These are phyloP conservation scores for Xylaria sp. DNA, from an alignment of 495 filamentous ascomycete species.

Conservation along the genomic window DNA sequence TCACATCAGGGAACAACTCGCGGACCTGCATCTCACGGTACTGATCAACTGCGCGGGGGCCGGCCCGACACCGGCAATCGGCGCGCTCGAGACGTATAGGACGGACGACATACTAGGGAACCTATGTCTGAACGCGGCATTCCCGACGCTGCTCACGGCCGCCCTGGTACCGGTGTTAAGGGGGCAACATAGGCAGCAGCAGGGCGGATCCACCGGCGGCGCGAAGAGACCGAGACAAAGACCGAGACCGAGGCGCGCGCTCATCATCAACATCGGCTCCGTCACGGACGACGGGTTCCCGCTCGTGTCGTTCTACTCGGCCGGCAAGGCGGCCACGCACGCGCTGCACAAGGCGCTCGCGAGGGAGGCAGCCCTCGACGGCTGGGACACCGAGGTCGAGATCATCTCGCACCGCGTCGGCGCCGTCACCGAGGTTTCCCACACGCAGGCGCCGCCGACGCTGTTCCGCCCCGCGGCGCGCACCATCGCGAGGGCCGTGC, in stretches of 20 bases:
- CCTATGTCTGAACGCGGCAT: constrained; percentile 22
- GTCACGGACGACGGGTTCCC: constrained; percentile 37
- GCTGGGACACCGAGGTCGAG: constrained; percentile 33
- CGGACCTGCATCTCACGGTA: constrained; percentile 42
- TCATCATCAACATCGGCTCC: constrained; percentile 40
- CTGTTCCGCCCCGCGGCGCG: constrained; percentile 33
- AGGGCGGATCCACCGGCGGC: too few species aligned
- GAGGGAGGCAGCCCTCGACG: background rate
- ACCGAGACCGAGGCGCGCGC: constrained; percentile 29
- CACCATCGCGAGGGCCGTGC: constrained; percentile 34
- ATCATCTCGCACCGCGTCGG: constrained; percentile 36
- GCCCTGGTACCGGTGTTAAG: constrained; percentile 15
- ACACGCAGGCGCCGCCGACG: constrained; percentile 25
- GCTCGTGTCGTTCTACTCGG: constrained; percentile 35
- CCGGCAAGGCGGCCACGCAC: constrained; percentile 33
- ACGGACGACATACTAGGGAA: constrained; percentile 3
- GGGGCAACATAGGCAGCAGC: constrained; percentile 5
- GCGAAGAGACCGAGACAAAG: too few species aligned
- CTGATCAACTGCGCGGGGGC: constrained; percentile 44
- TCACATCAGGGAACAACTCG: constrained; percentile 25
- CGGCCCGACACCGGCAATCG: constrained; percentile 23
- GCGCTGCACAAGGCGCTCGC: constrained; percentile 26
- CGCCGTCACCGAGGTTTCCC: constrained; percentile 29
- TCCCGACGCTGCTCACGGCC: constrained; percentile 25
- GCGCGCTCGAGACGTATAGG: constrained; percentile 16